Base-by-base conservation (phyloP, 495 filamentous ascomycete genomes). In the Bryoglossum gracile region DNA sequence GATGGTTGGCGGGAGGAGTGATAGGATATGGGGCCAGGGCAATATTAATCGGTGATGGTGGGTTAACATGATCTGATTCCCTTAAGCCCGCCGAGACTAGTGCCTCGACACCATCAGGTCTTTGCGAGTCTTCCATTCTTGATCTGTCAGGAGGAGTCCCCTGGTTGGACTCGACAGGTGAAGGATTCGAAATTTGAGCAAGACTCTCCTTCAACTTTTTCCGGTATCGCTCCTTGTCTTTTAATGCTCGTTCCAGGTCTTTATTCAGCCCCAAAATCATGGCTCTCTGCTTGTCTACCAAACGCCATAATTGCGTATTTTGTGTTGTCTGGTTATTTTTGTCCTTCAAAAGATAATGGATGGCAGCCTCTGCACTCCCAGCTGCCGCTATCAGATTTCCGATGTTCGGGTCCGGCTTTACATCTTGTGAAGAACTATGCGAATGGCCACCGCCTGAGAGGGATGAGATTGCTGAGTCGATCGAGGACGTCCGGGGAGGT, bases 251-350 rank as follows among this genome's bases (percentile, higher is more conserved):
- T 64, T 96, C 90, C 19, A 98, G 73, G 60, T 98, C 92, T 65
- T 92, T 94, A 58, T 97, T 96, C 30, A 98, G 71, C 0, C 92
- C 94, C 21, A 95, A 59, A 26, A 98, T 89, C 75, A 98, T 86
- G 0, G 89, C 81, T 39, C 92, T 76, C 65, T 98, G 92, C 65
- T 98, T 97, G 63, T 97, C 89, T 21, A 98, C 89, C 39, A 98
- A 68, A 44, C 87, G 82, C 92, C 92, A 98, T 51, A 98, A 67
- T 64, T 97, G 91, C 13, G 84, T 72, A 63, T 97, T 97, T 56
- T 95, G 92, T 48, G 87, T 82, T 5, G 86, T 77, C 28, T 87
- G 81, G 19, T 86, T 83, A 47, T 89, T 82, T 65, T 96, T 97
- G 59, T 97, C 91, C 59, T 87, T 92, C 37, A 95, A 64, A 49